Evolutionary conservation across 2,329 filamentous ascomycete genomes (phyloP), one percentile per base, ranked within the genome.

Genomic region (Aspergillus sp.): DNA sequence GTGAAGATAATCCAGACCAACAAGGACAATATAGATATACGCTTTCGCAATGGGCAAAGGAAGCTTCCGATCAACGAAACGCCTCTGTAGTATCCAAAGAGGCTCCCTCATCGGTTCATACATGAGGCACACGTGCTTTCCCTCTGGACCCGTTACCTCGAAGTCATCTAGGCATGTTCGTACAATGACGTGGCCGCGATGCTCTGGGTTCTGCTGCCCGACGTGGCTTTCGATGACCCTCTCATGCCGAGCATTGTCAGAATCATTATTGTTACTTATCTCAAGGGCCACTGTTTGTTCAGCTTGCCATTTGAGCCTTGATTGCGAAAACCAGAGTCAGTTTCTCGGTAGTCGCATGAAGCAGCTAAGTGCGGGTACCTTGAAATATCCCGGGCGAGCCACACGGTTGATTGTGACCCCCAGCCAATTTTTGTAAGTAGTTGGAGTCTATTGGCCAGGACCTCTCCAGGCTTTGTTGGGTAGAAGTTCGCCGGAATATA

Each of bases 391-490:
- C 69, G 71, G 5, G 76, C 76, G 14, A 81, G 69, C 78, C 78
- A 81, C 20, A 79, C 75, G 0, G 78, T 81, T 1, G 76, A 80
- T 7, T 68, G 72, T n/a, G 67, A 66, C 20, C 78, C 78, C 63
- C 67, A 80, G 6, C 77, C 78, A 3, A 81, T 63, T 56, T 81
- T 81, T 0, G 71, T 67, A 0, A 79, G 55, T 0, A 71, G 56
- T 62, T 80, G 73, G 52, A 73, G 81, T 3, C 68, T 62, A 18
- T 67, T 58, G 3, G 71, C 66, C 6, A 80, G 71, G 0, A 77
- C 57, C 18, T 80, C 68, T 1, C 77, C 76, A 0, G 77, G 63
- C 0, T 65, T 68, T 36, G 71, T 75, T 5, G 76, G 75, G 61
- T 80, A 80, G 56, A 76, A 80, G 2, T 63, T 62, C 3, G 71